Percentiles rank a stretch among this genome's conserved stretches.
phyloP scores from a whole-genome alignment of 371 early-diverging fungal genomes.

The Rhizopus sp. region DNA sequence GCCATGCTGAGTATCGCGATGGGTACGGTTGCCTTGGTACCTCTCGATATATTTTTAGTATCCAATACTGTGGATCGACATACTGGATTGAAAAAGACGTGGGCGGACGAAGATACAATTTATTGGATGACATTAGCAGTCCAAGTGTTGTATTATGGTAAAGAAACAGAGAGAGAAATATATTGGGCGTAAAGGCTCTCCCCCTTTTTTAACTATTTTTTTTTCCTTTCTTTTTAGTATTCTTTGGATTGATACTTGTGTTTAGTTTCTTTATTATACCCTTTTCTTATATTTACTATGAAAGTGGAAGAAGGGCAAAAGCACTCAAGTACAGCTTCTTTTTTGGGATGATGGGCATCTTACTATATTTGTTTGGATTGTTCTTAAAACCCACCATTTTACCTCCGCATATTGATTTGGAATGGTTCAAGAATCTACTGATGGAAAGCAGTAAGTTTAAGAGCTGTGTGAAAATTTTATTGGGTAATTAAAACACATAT shows the following conservation, averaged over 20 bases:
- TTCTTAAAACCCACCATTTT: conserved; percentile 34
- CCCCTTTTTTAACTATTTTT: background rate
- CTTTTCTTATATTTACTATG: conserved; percentile 57
- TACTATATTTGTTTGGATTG: conserved; percentile 41
- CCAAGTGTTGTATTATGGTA: conserved; percentile 54
- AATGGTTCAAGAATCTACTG: conserved; percentile 43
- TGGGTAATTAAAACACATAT: background rate
- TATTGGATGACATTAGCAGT: conserved; percentile 42
- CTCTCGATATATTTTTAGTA: conserved; percentile 62
- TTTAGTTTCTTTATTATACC: conserved; percentile 53
- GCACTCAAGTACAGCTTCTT: conserved; percentile 42
- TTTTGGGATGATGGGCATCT: conserved; percentile 24
- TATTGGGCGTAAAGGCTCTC: background rate
- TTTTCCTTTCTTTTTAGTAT: conserved; percentile 24
- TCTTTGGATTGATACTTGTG: conserved; percentile 43
- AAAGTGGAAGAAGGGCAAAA: conserved; percentile 31
- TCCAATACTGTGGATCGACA: conserved; percentile 56
- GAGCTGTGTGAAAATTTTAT: conserved; percentile 20
- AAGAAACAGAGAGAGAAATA: too few relatives aligned
- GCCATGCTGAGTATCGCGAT: conserved; percentile 44
- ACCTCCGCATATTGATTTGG: conserved; percentile 41
- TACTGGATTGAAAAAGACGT: conserved; percentile 56
- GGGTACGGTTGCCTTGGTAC: conserved; percentile 50
- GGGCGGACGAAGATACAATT: conserved; percentile 60
- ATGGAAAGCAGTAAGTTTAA: conserved; percentile 38